Conservation (phyloP, 495 filamentous ascomycete species). For the Letharia columbiana region DNA sequence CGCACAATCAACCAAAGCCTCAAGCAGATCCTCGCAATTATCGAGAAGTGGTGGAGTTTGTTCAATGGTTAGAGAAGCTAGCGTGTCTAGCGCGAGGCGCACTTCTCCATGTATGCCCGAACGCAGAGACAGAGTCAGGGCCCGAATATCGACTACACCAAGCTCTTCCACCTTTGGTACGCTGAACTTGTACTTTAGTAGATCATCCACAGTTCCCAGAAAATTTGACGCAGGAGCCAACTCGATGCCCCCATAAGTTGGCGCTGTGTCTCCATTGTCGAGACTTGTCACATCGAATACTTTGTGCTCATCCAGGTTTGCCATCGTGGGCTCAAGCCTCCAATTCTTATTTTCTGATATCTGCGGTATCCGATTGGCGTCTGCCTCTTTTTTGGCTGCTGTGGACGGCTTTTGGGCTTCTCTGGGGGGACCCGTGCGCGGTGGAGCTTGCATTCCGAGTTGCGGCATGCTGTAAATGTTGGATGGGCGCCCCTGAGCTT, state of each 20-base stretch:
- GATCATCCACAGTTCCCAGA: conserved; percentile 49
- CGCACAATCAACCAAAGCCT: conserved; percentile 80
- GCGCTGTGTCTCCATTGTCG: background rate
- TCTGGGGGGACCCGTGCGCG: conserved; percentile 6
- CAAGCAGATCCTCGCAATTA: conserved; percentile 79
- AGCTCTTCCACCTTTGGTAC: conserved; percentile 69
- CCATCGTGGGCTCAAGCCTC: conserved; percentile 1
- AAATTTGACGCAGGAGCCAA: conserved; percentile 47
- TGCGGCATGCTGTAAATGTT: conserved; percentile 11
- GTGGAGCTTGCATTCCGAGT: conserved; percentile 12
- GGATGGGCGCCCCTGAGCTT: conserved; percentile 14
- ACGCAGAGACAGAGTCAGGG: conserved; percentile 86
- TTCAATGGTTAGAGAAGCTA: conserved; percentile 63
- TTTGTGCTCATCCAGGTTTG: background rate
- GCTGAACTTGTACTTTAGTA: conserved; percentile 57
- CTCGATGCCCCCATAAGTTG: conserved; percentile 37
- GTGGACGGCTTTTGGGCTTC: conserved; percentile 9
- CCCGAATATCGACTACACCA: conserved; percentile 80
- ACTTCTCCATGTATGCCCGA: conserved; percentile 85
- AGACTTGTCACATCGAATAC: conserved; percentile 9
- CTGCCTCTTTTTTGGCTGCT: conserved; percentile 1
- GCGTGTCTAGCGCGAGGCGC: conserved; percentile 74
- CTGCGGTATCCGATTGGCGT: background rate
- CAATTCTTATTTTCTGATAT: background rate
- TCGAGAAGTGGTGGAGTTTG: conserved; percentile 54